Conservation (phyloP, 805 yeast species). For the fission yeast (Schizosaccharomyces pombe) region DNA sequence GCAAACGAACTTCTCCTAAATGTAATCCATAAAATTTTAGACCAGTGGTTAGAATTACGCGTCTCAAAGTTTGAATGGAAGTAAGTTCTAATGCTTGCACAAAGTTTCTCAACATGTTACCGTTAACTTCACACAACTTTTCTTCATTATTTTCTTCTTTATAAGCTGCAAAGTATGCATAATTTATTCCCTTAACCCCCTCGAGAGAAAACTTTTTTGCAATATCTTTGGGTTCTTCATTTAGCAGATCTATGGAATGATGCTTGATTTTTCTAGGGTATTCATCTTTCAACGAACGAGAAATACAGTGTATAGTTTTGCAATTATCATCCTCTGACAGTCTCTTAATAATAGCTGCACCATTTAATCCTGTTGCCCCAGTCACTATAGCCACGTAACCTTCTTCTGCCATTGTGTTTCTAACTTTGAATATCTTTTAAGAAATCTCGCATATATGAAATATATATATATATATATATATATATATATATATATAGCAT, state of each 20-base stretch:
- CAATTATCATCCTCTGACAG: not conserved
- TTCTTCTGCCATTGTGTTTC: too few species aligned
- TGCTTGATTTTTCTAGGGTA: constrained; percentile 1
- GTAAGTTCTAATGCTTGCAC: not conserved
- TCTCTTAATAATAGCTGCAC: not conserved
- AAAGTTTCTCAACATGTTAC: not conserved
- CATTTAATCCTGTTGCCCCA: constrained; percentile 2
- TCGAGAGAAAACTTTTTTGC: not conserved
- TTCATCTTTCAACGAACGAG: not conserved
- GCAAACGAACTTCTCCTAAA: not conserved
- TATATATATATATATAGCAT: too few species aligned
- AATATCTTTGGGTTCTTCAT: not conserved
- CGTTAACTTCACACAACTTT: not conserved
- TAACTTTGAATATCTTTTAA: too few species aligned
- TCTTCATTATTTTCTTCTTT: not conserved
- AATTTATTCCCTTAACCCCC: not conserved
- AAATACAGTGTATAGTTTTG: not conserved
- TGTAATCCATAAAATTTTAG: not conserved
- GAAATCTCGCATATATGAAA: too few species aligned
- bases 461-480: too few species aligned
- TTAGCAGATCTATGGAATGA: not conserved
- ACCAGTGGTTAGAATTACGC: not conserved
- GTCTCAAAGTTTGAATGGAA: not conserved
- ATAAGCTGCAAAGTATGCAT: not conserved
- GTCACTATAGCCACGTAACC: not conserved